A percentile compares a stretch with the other conserved stretches of the same genome.
Conservation (phyloP, 495 filamentous ascomycete genomes). For the Talaromyces thailandensis region DNA sequence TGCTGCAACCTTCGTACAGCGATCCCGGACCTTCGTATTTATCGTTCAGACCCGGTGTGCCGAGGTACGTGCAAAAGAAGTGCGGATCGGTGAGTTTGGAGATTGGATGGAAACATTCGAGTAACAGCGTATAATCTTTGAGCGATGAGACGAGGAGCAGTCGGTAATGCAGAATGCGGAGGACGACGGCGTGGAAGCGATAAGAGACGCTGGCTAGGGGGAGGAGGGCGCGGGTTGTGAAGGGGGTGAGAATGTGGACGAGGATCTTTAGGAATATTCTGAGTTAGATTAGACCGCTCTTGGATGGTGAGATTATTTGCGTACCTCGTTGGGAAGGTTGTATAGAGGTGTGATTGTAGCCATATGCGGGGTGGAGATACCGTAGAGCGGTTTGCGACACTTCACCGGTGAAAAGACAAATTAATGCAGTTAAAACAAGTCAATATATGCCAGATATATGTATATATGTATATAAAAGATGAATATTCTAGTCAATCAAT, state of each 20-base stretch:
- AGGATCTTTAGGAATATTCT: constrained; percentile 46
- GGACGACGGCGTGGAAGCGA: constrained; percentile 56
- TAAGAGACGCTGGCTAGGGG: constrained; percentile 51
- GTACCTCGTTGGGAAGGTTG: constrained; percentile 43
- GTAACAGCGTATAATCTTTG: constrained; percentile 53
- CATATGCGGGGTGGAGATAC: background rate
- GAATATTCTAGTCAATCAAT: background rate
- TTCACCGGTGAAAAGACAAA: background rate
- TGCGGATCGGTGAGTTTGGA: constrained; percentile 60
- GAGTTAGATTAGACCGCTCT: no score
- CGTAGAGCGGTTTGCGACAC: background rate
- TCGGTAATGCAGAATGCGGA: constrained; percentile 59
- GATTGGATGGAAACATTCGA: constrained; percentile 70
- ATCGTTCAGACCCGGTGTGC: constrained; percentile 42
- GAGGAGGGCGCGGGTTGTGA: constrained; percentile 53
- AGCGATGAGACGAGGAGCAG: constrained; percentile 47
- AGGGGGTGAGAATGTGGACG: constrained; percentile 49
- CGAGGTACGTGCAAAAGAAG: constrained; percentile 59
- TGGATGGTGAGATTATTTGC: background rate
- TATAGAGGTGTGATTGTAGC: constrained; percentile 16
- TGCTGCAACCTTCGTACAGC: constrained; percentile 28
- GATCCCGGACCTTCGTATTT: constrained; percentile 25
- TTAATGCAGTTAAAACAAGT: background rate
- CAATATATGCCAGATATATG: background rate
- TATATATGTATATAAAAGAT: background rate